phyloP scores from a whole-genome alignment of 768 basidiomycete species.

The Mrakia blollopis region DNA sequence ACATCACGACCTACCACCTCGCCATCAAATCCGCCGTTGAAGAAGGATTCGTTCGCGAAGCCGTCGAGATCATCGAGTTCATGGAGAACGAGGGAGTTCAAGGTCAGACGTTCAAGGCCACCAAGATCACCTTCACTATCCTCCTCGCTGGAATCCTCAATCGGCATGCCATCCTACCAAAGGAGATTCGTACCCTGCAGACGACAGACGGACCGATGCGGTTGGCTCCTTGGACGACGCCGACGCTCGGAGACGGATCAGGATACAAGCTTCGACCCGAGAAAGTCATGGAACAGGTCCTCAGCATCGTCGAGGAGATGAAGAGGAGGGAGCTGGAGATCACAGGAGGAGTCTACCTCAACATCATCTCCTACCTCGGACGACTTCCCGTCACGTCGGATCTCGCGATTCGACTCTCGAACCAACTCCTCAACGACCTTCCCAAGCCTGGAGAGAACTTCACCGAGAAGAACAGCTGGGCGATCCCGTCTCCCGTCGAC shows the following conservation, averaged over 20 bases:
- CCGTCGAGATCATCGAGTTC: background rate
- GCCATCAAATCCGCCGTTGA: slow-evolving; percentile 4
- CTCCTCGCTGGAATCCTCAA: slow-evolving; percentile 2
- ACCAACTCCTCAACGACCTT: slow-evolving; percentile 10
- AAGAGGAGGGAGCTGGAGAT: slow-evolving; percentile 8
- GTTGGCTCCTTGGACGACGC: background rate
- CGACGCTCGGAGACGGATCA: background rate
- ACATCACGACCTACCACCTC: background rate
- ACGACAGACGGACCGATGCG: no score
- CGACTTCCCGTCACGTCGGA: background rate
- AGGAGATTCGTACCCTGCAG: background rate
- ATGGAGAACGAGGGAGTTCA: slow-evolving; percentile 7
- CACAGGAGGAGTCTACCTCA: background rate
- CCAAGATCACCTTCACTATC: background rate
- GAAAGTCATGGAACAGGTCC: background rate
- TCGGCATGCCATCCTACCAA: background rate
- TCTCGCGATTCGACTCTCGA: slow-evolving; percentile 9
- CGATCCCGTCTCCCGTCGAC: background rate
- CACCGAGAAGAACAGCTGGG: slow-evolving; percentile 18
- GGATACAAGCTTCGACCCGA: slow-evolving; percentile 1
- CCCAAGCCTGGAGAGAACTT: slow-evolving; percentile 5
- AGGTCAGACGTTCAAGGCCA: background rate
- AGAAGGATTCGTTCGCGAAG: background rate
- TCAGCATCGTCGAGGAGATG: slow-evolving; percentile 18
- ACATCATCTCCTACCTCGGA: background rate